Conservation (phyloP, 148 eudicot genomes). For the Camellia lanceoleosa region DNA sequence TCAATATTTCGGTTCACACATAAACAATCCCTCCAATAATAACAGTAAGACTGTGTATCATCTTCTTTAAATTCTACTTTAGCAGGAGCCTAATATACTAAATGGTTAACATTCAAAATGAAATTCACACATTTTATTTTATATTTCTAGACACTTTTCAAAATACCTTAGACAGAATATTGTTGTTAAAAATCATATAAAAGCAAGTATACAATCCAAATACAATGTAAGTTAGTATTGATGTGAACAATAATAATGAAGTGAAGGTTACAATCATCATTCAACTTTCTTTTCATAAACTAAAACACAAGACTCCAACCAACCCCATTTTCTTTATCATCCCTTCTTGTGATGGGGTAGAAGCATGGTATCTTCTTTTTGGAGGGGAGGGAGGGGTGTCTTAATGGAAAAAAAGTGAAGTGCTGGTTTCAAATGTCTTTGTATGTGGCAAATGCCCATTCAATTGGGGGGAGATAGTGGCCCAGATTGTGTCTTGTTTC, state of each 20-base stretch:
- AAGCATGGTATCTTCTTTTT: constrained; percentile 19
- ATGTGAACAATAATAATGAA: constrained; percentile 5
- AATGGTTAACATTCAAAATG: no score
- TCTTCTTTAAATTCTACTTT: no score
- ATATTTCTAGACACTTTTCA: no score
- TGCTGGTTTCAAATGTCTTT: constrained; percentile 22
- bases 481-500: constrained; percentile 18
- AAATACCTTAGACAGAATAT: no score
- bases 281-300: neutral
- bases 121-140: no score
- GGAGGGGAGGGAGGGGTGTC: neutral
- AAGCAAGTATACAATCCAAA: no score
- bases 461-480: constrained; percentile 16
- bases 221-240: neutral
- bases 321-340: neutral
- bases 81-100: no score
- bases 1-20: no score
- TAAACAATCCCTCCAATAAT: no score
- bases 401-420: constrained; percentile 2
- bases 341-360: neutral
- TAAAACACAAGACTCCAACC: neutral
- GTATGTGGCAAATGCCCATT: constrained; percentile 19
- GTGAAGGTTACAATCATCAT: constrained; percentile 5
- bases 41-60: no score
- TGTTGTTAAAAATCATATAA: no score